Percentiles rank a stretch among this genome's conserved stretches.
These are phyloP conservation scores for Xylaria palmicola DNA, from an alignment of 495 filamentous ascomycete species.

Conservation along the genomic window DNA sequence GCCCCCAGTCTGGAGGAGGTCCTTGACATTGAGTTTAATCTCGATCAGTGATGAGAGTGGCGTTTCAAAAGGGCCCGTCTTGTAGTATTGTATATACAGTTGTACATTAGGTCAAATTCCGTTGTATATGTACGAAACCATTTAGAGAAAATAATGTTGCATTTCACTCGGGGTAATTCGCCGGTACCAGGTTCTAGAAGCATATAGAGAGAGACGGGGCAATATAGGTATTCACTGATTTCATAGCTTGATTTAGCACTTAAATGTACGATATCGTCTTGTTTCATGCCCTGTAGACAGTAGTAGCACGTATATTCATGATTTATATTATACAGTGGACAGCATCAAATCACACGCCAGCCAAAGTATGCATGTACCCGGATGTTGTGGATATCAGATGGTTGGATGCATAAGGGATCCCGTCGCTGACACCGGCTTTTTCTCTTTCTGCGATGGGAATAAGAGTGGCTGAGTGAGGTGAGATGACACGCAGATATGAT, in stretches of 20 bases:
- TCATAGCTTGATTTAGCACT: too few species aligned
- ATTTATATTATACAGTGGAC: too few species aligned
- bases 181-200: neutral
- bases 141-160: slow-evolving; percentile 1
- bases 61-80: neutral
- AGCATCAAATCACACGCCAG: neutral
- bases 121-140: slow-evolving; percentile 8
- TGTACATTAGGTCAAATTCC: slow-evolving; percentile 20
- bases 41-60: neutral
- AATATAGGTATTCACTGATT: too few species aligned
- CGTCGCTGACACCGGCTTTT: neutral
- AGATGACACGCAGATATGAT: neutral
- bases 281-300: too few species aligned
- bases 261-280: too few species aligned
- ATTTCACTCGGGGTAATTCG: neutral
- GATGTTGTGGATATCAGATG: neutral
- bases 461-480: neutral
- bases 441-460: neutral
- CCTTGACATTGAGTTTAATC: neutral
- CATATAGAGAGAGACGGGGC: too few species aligned
- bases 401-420: neutral
- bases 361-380: neutral
- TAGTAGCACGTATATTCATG: too few species aligned
- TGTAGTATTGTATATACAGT: slow-evolving; percentile 20
- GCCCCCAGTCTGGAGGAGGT: neutral